Conservation (phyloP, 768 basidiomycete species). For the Gloeopeniophorella convolvens region DNA sequence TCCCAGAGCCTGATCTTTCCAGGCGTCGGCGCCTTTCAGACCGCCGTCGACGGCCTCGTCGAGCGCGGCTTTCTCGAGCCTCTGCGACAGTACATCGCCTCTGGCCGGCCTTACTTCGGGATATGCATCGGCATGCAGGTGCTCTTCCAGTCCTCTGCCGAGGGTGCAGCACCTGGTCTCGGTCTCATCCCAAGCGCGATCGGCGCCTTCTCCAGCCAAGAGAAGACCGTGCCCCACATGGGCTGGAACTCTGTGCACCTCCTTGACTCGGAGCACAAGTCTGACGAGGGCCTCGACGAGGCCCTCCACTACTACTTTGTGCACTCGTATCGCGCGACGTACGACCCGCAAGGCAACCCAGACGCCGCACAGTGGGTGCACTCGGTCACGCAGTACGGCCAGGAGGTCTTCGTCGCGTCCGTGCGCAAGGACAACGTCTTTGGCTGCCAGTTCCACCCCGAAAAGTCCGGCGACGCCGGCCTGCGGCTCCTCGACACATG, state of each 20-base stretch:
- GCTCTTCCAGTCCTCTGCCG: constrained; percentile 81
- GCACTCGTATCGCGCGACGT: constrained; percentile 87
- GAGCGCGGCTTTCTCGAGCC: constrained; percentile 73
- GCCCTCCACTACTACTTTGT: constrained; percentile 91
- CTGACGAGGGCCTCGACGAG: constrained; percentile 42
- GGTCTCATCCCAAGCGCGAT: constrained; percentile 81
- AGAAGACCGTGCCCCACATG: constrained; percentile 95
- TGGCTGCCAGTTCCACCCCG: constrained; percentile 95
- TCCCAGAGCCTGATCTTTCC: constrained; percentile 89
- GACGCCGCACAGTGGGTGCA: constrained; percentile 71
- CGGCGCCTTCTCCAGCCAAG: constrained; percentile 55
- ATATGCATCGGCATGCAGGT: constrained; percentile 99
- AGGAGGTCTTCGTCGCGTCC: constrained; percentile 81
- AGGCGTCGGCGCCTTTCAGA: constrained; percentile 90
- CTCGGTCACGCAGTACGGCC: constrained; percentile 90
- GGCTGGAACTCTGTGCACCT: constrained; percentile 86
- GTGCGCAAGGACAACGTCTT: constrained; percentile 82
- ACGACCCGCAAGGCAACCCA: constrained; percentile 48
- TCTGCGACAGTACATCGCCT: constrained; percentile 71
- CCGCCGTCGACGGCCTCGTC: constrained; percentile 73
- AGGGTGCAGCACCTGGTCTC: constrained; percentile 65
- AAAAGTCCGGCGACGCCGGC: constrained; percentile 90
- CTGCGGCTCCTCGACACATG: constrained; percentile 74
- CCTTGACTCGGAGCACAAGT: constrained; percentile 37
- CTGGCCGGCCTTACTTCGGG: constrained; percentile 91